A percentile compares a stretch with the other conserved stretches of the same genome.
phyloP scores from a whole-genome alignment of 2,329 filamentous ascomycete genomes.

The Trichoderma sp. region DNA sequence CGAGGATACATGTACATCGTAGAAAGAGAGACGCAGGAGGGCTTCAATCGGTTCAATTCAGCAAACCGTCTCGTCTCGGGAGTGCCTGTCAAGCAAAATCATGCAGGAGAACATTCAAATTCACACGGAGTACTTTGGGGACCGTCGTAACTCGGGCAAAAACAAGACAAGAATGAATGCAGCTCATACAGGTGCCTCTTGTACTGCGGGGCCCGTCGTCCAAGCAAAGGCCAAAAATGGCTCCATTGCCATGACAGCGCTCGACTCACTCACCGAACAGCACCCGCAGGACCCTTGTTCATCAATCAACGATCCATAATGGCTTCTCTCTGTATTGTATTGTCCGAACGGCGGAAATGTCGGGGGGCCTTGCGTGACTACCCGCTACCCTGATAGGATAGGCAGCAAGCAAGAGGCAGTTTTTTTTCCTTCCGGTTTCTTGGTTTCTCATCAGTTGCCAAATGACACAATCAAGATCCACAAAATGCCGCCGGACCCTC shows the following conservation, averaged over 20 bases:
- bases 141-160: background rate
- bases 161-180: background rate
- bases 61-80: background rate
- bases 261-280: slow-evolving; percentile 13
- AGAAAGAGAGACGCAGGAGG: background rate
- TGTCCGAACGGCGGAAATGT: background rate
- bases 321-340: background rate
- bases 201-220: background rate
- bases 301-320: background rate
- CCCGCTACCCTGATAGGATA: background rate
- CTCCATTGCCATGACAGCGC: slow-evolving; percentile 2
- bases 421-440: background rate
- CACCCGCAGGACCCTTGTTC: background rate
- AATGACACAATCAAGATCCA: slow-evolving; percentile 13
- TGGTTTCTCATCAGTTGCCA: background rate
- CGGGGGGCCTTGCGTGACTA: background rate
- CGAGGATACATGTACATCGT: background rate
- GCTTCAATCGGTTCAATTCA: background rate
- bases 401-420: background rate
- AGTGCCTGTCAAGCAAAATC: background rate
- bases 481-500: background rate
- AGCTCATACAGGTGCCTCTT: background rate
- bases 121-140: background rate
- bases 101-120: background rate
- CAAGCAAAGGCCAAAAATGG: slow-evolving; percentile 4